phyloP scores from a whole-genome alignment of 2,329 filamentous ascomycete species.

The Monosporascus sp. region DNA sequence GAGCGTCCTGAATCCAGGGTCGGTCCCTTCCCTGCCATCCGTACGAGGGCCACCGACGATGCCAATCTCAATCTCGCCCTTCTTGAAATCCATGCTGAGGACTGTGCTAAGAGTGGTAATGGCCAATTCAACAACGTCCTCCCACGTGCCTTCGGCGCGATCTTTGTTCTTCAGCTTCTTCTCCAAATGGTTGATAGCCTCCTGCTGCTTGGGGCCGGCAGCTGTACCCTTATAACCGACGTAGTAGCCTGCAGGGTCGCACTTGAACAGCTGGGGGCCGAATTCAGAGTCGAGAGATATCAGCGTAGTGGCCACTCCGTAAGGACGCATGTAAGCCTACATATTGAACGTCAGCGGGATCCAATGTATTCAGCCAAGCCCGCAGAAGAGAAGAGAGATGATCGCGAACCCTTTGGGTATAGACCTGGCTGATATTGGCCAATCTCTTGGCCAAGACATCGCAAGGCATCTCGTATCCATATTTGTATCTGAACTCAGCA shows the following conservation, averaged over 20 bases:
- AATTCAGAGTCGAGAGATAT: conserved; percentile 90
- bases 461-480: conserved; percentile 98
- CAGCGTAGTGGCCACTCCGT: conserved; percentile 91
- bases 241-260: conserved; percentile 96
- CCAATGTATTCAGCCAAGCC: neutral
- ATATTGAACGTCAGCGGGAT: conserved; percentile 22
- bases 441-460: conserved; percentile 94
- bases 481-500: conserved; percentile 97
- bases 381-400: conserved; percentile 1
- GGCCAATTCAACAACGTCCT: conserved; percentile 94
- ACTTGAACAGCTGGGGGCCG: conserved; percentile 96
- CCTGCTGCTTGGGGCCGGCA: conserved; percentile 95
- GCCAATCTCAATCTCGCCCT: conserved; percentile 95
- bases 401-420: conserved; percentile 78
- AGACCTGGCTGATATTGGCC: conserved; percentile 99
- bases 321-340: conserved; percentile 91
- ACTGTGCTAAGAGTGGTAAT: conserved; percentile 95
- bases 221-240: conserved; percentile 98
- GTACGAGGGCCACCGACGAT: conserved; percentile 84
- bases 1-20: conserved; percentile 76
- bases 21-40: conserved; percentile 78
- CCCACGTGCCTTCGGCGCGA: conserved; percentile 83
- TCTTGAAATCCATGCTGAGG: conserved; percentile 99
- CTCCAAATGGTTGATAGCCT: conserved; percentile 96
- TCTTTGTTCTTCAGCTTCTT: conserved; percentile 99